phyloP scores from a whole-genome alignment of 2,329 filamentous ascomycete species.

The Leptographium radiaticola region DNA sequence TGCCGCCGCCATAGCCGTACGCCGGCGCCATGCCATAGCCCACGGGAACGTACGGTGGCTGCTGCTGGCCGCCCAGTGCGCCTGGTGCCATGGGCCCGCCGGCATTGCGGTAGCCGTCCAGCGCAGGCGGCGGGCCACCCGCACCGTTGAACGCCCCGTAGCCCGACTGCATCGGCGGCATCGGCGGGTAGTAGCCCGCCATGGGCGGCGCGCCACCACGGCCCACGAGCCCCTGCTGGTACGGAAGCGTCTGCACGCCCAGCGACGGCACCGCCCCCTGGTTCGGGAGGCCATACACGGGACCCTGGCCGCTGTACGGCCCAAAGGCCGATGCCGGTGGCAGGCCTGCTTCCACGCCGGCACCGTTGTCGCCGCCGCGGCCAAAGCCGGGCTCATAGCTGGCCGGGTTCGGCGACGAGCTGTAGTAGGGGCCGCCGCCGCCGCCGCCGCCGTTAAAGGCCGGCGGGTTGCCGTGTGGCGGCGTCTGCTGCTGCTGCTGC shows the following conservation, averaged over 20 bases:
- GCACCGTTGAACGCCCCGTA: slow-evolving; percentile 37
- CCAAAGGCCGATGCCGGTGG: slow-evolving; percentile 6
- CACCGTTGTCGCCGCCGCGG: slow-evolving; percentile 35
- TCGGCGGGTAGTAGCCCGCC: slow-evolving; percentile 42
- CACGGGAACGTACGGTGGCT: slow-evolving; percentile 29
- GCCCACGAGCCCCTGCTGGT: slow-evolving; percentile 44
- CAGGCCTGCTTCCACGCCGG: slow-evolving; percentile 16
- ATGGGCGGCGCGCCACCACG: slow-evolving; percentile 38
- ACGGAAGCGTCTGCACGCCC: slow-evolving; percentile 30
- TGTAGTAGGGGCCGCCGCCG: slow-evolving; percentile 36
- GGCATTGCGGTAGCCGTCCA: slow-evolving; percentile 45
- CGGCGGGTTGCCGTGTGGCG: slow-evolving; percentile 6
- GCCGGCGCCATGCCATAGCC: slow-evolving; percentile 33
- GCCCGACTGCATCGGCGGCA: slow-evolving; percentile 34
- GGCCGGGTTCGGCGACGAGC: slow-evolving; percentile 28
- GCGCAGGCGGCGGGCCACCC: slow-evolving; percentile 24
- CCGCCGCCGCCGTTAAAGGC: slow-evolving; percentile 10
- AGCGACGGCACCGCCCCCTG: slow-evolving; percentile 20
- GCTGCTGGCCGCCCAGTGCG: slow-evolving; percentile 14
- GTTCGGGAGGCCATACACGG: slow-evolving; percentile 6
- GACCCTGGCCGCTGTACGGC: slow-evolving; percentile 2
- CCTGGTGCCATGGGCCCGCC: slow-evolving; percentile 28
- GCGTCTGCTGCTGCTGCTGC: slow-evolving; percentile 4
- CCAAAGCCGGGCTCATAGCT: slow-evolving; percentile 40
- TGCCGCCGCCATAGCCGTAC: slow-evolving; percentile 29